A percentile compares a stretch with the other conserved stretches of the same genome.
Conservation (phyloP, 148 eudicot species). For the Amaranthus hypochondriacus region DNA sequence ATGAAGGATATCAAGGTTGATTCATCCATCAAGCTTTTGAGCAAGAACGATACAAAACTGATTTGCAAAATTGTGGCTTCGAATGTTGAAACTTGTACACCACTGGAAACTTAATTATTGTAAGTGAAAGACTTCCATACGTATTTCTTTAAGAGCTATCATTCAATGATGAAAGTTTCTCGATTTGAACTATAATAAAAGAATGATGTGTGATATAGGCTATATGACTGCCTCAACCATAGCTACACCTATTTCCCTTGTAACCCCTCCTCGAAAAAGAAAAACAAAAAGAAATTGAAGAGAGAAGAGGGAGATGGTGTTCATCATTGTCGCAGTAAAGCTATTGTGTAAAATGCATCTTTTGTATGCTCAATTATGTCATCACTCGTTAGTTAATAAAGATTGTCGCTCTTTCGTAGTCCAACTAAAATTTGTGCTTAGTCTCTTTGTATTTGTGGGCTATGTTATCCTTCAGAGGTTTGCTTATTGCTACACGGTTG, state of each 20-base stretch:
- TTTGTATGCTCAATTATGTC: neutral
- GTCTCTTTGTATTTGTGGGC: too few relatives aligned
- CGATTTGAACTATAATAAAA: neutral
- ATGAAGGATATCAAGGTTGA: constrained; percentile 60
- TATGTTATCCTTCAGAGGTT: too few relatives aligned
- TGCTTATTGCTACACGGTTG: too few relatives aligned
- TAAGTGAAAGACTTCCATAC: neutral
- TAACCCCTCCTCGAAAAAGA: neutral
- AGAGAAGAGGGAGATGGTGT: neutral
- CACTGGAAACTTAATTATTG: constrained; percentile 16
- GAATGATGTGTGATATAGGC: constrained; percentile 1
- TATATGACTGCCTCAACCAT: neutral
- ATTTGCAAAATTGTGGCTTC: constrained; percentile 63
- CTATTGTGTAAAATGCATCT: neutral
- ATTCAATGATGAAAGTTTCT: constrained; percentile 2
- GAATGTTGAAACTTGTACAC: constrained; percentile 13
- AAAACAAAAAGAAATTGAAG: neutral
- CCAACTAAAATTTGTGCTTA: too few relatives aligned
- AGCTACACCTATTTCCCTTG: neutral
- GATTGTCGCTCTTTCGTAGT: too few relatives aligned
- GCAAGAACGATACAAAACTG: constrained; percentile 54
- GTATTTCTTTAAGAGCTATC: neutral
- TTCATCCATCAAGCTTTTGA: constrained; percentile 64
- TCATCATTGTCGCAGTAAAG: neutral
- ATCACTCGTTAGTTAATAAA: too few relatives aligned